Evolutionary conservation across 805 yeast species (phyloP).

Genomic region (Phaffomyces opuntiae): DNA sequence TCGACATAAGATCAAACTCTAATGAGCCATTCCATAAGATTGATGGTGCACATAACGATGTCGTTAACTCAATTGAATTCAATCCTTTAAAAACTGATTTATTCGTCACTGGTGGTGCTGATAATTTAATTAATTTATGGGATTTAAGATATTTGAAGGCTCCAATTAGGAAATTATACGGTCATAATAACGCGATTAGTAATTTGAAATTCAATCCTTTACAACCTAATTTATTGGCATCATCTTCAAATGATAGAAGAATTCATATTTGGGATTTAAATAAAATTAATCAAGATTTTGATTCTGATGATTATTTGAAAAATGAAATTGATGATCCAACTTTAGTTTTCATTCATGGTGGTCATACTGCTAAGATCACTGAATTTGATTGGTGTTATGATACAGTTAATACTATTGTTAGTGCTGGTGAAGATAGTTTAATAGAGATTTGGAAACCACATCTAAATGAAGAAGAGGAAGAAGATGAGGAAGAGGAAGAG

Average conservation of each 20-base stretch:
- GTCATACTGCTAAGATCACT: conserved; percentile 66
- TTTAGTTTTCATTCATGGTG: conserved; percentile 75
- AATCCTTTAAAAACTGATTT: conserved; percentile 47
- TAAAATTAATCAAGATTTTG: conserved; percentile 49
- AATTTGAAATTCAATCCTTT: conserved; percentile 48
- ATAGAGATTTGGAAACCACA: conserved; percentile 63
- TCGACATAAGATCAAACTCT: conserved; percentile 42
- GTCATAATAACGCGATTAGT: conserved; percentile 53
- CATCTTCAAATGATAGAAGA: conserved; percentile 61
- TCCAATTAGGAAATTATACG: conserved; percentile 60
- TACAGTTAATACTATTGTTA: conserved; percentile 49
- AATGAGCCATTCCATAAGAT: conserved; percentile 34
- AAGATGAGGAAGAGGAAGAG: conserved; percentile 19
- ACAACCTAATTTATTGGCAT: conserved; percentile 46
- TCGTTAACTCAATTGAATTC: conserved; percentile 64
- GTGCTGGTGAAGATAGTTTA: conserved; percentile 70
- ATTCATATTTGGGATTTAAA: conserved; percentile 70
- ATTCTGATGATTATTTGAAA: conserved; percentile 43
- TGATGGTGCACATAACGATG: conserved; percentile 45
- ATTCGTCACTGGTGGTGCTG: conserved; percentile 74
- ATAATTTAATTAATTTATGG: conserved; percentile 65
- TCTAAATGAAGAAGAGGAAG: conserved; percentile 32
- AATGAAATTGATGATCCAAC: conserved; percentile 69
- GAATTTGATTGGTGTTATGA: conserved; percentile 65
- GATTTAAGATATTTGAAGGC: conserved; percentile 57